Evolutionary conservation across 768 basidiomycete species (phyloP).

Genomic region (Sporobolomyces pararoseus): DNA sequence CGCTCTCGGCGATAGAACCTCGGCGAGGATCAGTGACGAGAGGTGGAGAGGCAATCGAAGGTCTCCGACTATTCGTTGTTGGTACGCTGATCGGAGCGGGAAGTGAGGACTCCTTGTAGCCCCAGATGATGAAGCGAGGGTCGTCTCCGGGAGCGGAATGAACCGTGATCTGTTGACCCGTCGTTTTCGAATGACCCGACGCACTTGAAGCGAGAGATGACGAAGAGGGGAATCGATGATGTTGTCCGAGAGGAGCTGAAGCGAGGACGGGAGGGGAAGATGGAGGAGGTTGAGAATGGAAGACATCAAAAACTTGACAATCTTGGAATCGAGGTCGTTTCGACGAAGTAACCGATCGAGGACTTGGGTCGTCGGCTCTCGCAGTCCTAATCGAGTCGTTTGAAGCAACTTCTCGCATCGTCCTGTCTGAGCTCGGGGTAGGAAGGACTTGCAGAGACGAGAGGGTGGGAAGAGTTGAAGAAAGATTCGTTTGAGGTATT

Average conservation of each 20-base stretch:
- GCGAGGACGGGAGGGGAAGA: not conserved
- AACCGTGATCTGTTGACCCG: slow-evolving; percentile 39
- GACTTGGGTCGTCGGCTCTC: slow-evolving; percentile 18
- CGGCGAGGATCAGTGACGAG: not conserved
- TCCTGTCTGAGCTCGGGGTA: not conserved
- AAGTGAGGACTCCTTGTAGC: slow-evolving; percentile 53
- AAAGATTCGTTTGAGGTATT: not conserved
- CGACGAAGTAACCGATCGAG: not conserved
- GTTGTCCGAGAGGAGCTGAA: slow-evolving; percentile 4
- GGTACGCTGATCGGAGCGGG: slow-evolving; percentile 28
- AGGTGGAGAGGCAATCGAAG: not conserved
- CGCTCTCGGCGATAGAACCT: not conserved
- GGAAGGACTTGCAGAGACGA: not conserved
- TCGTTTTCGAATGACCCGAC: slow-evolving; percentile 7
- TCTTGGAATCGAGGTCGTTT: slow-evolving; percentile 24
- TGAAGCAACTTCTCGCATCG: slow-evolving; percentile 35
- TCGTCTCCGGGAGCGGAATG: slow-evolving; percentile 59
- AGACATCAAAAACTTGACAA: slow-evolving; percentile 42
- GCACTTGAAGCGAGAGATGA: slow-evolving; percentile 20
- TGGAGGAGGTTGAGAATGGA: slow-evolving; percentile 24
- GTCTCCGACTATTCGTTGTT: not conserved
- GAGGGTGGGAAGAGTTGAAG: not conserved
- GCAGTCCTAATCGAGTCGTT: slow-evolving; percentile 40
- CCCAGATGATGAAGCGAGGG: slow-evolving; percentile 89
- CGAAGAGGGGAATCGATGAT: slow-evolving; percentile 26